phyloP scores from a whole-genome alignment of 257 asterid genomes.

The Gentiana straminea region DNA sequence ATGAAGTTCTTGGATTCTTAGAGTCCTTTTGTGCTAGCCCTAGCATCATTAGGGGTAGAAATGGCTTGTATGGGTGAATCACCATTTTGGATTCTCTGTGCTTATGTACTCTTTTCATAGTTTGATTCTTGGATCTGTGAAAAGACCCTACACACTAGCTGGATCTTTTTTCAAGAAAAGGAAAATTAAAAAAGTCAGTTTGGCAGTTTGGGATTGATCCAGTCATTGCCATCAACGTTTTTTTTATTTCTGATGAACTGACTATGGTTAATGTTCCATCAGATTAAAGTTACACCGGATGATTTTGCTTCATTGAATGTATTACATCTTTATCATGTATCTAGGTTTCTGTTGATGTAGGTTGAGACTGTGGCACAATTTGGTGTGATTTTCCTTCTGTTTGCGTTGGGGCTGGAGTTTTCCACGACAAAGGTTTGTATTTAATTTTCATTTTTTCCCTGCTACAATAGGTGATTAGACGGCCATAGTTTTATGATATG shows the following conservation, averaged over 20 bases:
- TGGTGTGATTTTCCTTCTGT: constrained; percentile 97
- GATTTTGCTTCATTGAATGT: not conserved
- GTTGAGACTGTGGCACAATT: constrained; percentile 99
- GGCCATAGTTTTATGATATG: not conserved
- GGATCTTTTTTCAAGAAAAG: not conserved
- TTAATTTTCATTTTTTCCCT: not conserved
- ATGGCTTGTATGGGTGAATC: not conserved
- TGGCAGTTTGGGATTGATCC: not conserved
- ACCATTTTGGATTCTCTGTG: not conserved
- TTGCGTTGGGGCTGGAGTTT: constrained; percentile 96
- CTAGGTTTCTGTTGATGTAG: constrained; percentile 28
- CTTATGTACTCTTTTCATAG: not conserved
- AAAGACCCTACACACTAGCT: not conserved
- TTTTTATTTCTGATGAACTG: not conserved
- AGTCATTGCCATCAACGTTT: no score
- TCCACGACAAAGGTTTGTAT: constrained; percentile 73
- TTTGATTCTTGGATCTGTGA: not conserved
- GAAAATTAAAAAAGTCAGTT: not conserved
- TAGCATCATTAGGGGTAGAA: no score
- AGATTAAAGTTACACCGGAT: no score
- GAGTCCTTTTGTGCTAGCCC: no score
- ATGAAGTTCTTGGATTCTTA: no score
- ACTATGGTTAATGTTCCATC: not conserved
- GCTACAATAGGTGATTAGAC: no score
- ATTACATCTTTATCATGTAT: constrained; percentile 1